Conservation (phyloP, 768 basidiomycete genomes). For the Russula vinacea region DNA sequence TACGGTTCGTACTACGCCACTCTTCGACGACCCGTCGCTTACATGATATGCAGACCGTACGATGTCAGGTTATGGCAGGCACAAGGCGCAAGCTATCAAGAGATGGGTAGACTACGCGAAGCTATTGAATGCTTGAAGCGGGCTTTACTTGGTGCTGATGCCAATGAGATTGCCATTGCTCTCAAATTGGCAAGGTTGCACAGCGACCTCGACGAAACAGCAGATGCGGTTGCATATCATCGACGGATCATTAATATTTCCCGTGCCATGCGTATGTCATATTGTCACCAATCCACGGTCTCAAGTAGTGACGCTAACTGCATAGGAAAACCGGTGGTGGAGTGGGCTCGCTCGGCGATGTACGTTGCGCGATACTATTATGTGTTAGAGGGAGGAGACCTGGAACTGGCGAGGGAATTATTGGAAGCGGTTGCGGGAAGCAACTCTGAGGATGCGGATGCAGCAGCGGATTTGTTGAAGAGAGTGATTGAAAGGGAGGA, state of each 20-base stretch:
- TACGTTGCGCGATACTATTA: constrained; percentile 82
- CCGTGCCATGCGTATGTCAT: constrained; percentile 53
- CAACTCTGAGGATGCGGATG: constrained; percentile 28
- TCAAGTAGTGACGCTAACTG: constrained; percentile 27
- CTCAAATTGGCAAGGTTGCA: constrained; percentile 73
- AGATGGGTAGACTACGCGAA: constrained; percentile 82
- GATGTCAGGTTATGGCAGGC: constrained; percentile 97
- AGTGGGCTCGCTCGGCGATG: constrained; percentile 81
- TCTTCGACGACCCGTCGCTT: background rate
- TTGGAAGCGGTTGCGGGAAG: constrained; percentile 52
- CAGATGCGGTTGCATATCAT: constrained; percentile 75
- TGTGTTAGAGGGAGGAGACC: constrained; percentile 55
- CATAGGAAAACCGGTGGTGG: constrained; percentile 64
- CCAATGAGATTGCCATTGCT: constrained; percentile 69
- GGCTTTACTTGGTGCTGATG: constrained; percentile 77
- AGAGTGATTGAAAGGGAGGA: constrained; percentile 24
- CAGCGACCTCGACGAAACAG: constrained; percentile 59
- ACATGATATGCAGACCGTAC: constrained; percentile 62
- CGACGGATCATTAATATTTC: constrained; percentile 74
- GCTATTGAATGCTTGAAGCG: constrained; percentile 91
- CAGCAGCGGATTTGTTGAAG: constrained; percentile 28
- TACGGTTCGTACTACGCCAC: constrained; percentile 53
- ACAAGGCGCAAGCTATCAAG: constrained; percentile 90
- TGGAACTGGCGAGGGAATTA: constrained; percentile 69
- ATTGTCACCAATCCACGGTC: constrained; percentile 20